Evolutionary conservation across 2,329 filamentous ascomycete genomes (phyloP).

Genomic region (Leptographium wingfieldii): DNA sequence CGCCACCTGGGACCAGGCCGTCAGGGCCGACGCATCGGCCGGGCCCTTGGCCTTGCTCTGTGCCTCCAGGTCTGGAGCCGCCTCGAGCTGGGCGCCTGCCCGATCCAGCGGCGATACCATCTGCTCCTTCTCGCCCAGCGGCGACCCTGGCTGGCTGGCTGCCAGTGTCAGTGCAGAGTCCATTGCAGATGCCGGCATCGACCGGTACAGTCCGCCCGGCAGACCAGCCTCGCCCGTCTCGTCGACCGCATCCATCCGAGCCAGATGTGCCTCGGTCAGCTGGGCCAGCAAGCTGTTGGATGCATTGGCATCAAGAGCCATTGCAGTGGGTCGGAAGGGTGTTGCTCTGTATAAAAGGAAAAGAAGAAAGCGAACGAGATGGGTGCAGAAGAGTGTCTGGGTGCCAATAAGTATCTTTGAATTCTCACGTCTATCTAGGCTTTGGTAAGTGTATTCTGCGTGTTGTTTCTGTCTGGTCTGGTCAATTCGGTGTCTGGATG

Average conservation of each 20-base stretch:
- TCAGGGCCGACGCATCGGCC: not conserved
- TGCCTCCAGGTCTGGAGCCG: not conserved
- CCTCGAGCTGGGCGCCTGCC: not conserved
- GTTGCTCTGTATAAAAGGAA: too few relatives aligned
- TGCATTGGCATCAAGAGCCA: too few relatives aligned
- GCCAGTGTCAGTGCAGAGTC: conserved; percentile 1
- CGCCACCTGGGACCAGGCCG: conserved; percentile 38
- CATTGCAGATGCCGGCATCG: not conserved
- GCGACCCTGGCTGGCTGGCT: not conserved
- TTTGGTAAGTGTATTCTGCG: too few relatives aligned
- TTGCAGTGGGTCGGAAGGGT: too few relatives aligned
- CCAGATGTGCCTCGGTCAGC: conserved; percentile 1
- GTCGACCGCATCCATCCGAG: too few relatives aligned
- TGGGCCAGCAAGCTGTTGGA: not conserved
- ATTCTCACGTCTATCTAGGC: too few relatives aligned
- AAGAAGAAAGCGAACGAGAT: too few relatives aligned
- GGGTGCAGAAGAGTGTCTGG: not conserved
- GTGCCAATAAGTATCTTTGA: not conserved
- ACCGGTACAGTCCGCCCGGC: not conserved
- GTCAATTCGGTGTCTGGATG: too few relatives aligned
- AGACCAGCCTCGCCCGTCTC: not conserved
- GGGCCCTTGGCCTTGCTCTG: not conserved
- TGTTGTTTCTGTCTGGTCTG: not conserved
- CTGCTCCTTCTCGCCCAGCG: not conserved
- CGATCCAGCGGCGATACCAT: not conserved